phyloP scores from a whole-genome alignment of 108 stramenopile genomes.

The Cyclotella cryptica region DNA sequence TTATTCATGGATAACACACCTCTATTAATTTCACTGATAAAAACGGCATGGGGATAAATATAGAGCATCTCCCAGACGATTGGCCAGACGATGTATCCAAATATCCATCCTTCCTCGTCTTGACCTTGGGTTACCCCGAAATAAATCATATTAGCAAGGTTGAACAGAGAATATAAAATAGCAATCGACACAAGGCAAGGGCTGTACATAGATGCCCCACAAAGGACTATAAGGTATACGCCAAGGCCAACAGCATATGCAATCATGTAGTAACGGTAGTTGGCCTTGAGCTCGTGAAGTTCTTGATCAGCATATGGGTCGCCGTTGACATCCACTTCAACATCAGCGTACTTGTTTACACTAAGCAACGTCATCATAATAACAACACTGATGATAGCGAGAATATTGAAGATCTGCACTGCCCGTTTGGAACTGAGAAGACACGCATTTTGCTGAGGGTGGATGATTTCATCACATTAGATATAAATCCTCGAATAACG shows the following conservation, averaged over 20 bases:
- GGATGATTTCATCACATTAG: neutral
- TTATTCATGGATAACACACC: neutral
- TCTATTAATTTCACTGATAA: conserved; percentile 15
- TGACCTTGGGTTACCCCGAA: conserved; percentile 13
- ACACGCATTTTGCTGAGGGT: neutral
- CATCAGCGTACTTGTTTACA: conserved; percentile 15
- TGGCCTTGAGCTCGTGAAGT: neutral
- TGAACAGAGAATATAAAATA: conserved; percentile 3
- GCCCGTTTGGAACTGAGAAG: conserved; percentile 13
- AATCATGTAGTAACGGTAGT: conserved; percentile 27
- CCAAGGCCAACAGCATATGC: conserved; percentile 10
- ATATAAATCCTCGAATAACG: neutral
- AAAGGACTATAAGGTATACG: neutral
- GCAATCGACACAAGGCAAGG: conserved; percentile 11
- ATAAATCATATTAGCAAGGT: conserved; percentile 11
- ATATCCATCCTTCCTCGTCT: neutral
- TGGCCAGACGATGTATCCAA: conserved; percentile 14
- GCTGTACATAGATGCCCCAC: conserved; percentile 22
- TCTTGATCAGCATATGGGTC: conserved; percentile 10
- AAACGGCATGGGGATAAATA: conserved; percentile 31
- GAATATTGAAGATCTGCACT: conserved; percentile 18
- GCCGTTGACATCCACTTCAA: conserved; percentile 10
- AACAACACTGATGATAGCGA: neutral
- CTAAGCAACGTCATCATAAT: conserved; percentile 12
- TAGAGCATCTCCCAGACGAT: conserved; percentile 6